Percentiles rank a stretch among this genome's conserved stretches.
phyloP scores from a whole-genome alignment of 2,329 filamentous ascomycete species.

The Fusarium abutilonis region DNA sequence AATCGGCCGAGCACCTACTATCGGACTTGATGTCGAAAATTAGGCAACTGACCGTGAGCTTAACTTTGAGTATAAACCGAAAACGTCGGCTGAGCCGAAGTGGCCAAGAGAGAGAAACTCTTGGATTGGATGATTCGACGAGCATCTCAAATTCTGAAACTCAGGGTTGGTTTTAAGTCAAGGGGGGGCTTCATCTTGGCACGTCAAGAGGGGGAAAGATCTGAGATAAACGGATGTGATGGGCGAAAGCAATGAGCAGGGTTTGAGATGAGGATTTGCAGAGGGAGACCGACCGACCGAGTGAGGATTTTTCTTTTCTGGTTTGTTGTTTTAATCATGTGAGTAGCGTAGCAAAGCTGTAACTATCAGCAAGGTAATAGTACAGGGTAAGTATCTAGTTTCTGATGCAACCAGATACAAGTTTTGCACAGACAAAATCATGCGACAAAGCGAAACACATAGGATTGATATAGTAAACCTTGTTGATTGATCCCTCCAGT shows the following conservation, averaged over 20 bases:
- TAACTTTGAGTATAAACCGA: background rate
- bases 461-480: background rate
- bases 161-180: conserved; percentile 33
- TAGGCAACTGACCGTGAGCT: background rate
- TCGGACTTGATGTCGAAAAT: background rate
- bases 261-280: conserved; percentile 29
- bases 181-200: conserved; percentile 26
- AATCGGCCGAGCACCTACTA: conserved; percentile 3
- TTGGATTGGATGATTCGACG: conserved; percentile 28
- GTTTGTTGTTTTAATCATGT: background rate
- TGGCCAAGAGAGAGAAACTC: conserved; percentile 1
- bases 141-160: conserved; percentile 40
- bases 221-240: conserved; percentile 21
- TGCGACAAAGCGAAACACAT: conserved; percentile 32
- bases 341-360: conserved; percentile 11
- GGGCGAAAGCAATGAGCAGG: conserved; percentile 4
- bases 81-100: background rate
- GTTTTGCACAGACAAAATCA: background rate
- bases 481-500: background rate
- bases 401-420: conserved; percentile 19
- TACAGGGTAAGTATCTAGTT: no score
- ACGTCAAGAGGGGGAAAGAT: conserved; percentile 12
- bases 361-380: background rate
- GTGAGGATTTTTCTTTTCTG: background rate
- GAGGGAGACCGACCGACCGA: background rate